phyloP scores from a whole-genome alignment of 306 rosid species.

The Carpinus fangiana region DNA sequence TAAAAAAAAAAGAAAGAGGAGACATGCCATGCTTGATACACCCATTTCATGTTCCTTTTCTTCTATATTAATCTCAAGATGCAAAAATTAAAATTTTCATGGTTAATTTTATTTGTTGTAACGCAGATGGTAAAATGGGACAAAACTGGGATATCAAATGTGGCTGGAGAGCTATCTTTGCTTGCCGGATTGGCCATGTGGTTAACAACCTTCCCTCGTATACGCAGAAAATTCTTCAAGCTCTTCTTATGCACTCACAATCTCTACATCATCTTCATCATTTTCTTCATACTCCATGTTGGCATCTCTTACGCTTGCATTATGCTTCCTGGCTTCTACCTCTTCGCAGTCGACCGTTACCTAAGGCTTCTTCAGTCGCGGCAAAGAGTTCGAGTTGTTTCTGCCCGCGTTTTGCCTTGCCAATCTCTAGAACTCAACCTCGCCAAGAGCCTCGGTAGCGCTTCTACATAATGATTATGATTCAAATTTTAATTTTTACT shows the following conservation, averaged over 20 bases:
- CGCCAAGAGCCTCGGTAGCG: conserved; percentile 55
- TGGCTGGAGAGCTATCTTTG: conserved; percentile 75
- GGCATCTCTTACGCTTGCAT: conserved; percentile 46
- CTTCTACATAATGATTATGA: not conserved
- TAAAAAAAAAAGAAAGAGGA: too few relatives aligned
- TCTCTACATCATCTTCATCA: conserved; percentile 60
- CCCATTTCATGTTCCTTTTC: not conserved
- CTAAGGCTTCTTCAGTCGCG: conserved; percentile 66
- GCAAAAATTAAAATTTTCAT: not conserved
- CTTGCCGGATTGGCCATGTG: conserved; percentile 58
- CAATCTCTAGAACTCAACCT: conserved; percentile 72
- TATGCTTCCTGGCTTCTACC: conserved; percentile 79
- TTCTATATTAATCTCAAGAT: not conserved
- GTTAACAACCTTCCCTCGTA: conserved; percentile 56
- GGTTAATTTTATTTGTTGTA: not conserved
- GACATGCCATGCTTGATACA: not conserved
- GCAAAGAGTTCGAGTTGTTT: conserved; percentile 39
- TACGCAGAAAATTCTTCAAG: conserved; percentile 66
- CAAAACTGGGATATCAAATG: conserved; percentile 41
- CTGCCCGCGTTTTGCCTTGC: conserved; percentile 63
- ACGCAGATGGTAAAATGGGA: conserved; percentile 68
- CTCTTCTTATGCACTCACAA: conserved; percentile 73
- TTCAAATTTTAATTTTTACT: too few relatives aligned
- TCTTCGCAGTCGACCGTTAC: conserved; percentile 75
- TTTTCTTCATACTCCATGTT: conserved; percentile 75